Conservation (phyloP, 2,329 filamentous ascomycete species). For the Aspergillus neotritici region DNA sequence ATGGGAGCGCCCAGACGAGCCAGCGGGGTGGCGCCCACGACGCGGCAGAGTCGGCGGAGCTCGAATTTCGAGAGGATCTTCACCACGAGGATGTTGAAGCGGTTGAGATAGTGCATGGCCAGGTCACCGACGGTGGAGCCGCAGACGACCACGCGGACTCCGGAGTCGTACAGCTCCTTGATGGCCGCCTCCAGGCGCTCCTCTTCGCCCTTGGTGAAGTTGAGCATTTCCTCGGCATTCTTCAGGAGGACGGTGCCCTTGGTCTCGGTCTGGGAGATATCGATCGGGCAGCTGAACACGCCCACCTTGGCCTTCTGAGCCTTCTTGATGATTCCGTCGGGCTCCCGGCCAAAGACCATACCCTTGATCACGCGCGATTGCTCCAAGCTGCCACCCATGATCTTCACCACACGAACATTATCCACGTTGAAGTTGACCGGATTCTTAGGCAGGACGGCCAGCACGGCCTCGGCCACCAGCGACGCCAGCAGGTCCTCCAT, state of each 20-base stretch:
- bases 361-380: constrained; percentile 93
- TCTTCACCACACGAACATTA: constrained; percentile 98
- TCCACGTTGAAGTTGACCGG: constrained; percentile 96
- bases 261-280: constrained; percentile 93
- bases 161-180: constrained; percentile 94
- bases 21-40: constrained; percentile 93
- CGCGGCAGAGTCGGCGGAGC: constrained; percentile 86
- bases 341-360: constrained; percentile 96
- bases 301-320: constrained; percentile 89
- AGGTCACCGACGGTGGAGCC: constrained; percentile 93
- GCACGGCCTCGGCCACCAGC: constrained; percentile 75
- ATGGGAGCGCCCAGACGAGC: constrained; percentile 93
- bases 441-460: constrained; percentile 92
- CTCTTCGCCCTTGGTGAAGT: constrained; percentile 97
- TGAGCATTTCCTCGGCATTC: constrained; percentile 97
- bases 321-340: constrained; percentile 89
- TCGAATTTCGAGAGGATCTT: constrained; percentile 98
- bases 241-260: constrained; percentile 96
- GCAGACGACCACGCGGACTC: constrained; percentile 83
- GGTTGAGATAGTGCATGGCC: constrained; percentile 95
- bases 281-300: constrained; percentile 93
- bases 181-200: constrained; percentile 80
- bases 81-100: constrained; percentile 91
- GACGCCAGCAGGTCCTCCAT: constrained; percentile 82
- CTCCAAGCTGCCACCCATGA: constrained; percentile 93